phyloP scores from a whole-genome alignment of 352 stramenopile species.

The Phytophthora pseudosyringae region DNA sequence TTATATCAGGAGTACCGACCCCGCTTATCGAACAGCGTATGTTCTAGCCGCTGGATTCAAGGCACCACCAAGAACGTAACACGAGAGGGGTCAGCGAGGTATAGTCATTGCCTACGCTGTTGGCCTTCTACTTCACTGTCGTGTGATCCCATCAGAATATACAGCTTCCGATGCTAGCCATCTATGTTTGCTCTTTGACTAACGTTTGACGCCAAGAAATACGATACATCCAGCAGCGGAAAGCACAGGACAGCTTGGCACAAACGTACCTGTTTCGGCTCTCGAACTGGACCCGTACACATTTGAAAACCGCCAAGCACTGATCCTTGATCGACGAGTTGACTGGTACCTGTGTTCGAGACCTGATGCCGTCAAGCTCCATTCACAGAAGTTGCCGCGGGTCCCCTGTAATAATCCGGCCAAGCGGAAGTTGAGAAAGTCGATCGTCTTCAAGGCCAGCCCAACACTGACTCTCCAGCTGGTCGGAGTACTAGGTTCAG shows the following conservation, averaged over 20 bases:
- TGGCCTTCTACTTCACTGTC: slow-evolving; percentile 23
- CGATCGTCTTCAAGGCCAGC: slow-evolving; percentile 46
- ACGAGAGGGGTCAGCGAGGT: slow-evolving; percentile 44
- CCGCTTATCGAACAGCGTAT: slow-evolving; percentile 39
- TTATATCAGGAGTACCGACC: slow-evolving; percentile 18
- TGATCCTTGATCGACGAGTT: slow-evolving; percentile 54
- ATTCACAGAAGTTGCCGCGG: slow-evolving; percentile 54
- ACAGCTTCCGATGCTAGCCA: slow-evolving; percentile 11
- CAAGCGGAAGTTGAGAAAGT: slow-evolving; percentile 66
- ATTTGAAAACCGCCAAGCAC: slow-evolving; percentile 46
- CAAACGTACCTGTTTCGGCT: neutral
- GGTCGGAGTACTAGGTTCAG: slow-evolving; percentile 67
- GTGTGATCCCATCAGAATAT: slow-evolving; percentile 32
- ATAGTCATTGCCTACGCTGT: slow-evolving; percentile 30
- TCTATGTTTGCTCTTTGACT: slow-evolving; percentile 9
- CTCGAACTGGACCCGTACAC: slow-evolving; percentile 62
- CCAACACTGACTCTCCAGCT: slow-evolving; percentile 46
- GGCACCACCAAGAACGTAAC: slow-evolving; percentile 32
- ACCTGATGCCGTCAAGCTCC: slow-evolving; percentile 55
- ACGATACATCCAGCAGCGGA: slow-evolving; percentile 8
- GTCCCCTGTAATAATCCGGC: slow-evolving; percentile 51
- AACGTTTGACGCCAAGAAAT: slow-evolving; percentile 34
- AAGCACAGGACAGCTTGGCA: neutral
- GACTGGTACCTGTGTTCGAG: slow-evolving; percentile 52
- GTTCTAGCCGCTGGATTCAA: slow-evolving; percentile 33